Percentiles rank a stretch among this genome's conserved stretches.
These are phyloP conservation scores for Musa balbisiana DNA, from an alignment of 202 grass and related monocot genomes.

Conservation along the genomic window DNA sequence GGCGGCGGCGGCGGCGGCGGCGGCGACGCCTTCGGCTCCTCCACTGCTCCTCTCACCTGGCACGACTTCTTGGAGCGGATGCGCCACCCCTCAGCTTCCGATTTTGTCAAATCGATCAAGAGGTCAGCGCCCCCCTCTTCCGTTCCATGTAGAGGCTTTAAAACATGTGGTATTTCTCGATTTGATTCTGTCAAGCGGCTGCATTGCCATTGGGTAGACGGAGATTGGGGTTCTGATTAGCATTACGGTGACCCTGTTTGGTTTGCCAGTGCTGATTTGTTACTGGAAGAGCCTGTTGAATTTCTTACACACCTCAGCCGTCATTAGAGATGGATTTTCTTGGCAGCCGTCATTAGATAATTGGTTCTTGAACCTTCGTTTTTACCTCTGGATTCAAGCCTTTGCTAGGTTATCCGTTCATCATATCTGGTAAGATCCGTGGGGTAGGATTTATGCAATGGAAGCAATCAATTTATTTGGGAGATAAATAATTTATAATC, in stretches of 20 bases:
- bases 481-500: neutral
- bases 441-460: neutral
- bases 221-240: too few species aligned
- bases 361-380: neutral
- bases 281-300: neutral
- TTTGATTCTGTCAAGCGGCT: neutral
- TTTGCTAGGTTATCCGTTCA: neutral
- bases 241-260: neutral
- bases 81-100: constrained; percentile 77
- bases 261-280: neutral
- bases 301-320: neutral
- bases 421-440: neutral
- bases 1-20: constrained; percentile 24
- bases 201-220: neutral
- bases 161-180: neutral
- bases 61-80: constrained; percentile 91
- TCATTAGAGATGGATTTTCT: too few species aligned
- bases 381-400: neutral
- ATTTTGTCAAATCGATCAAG: constrained; percentile 97
- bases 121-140: constrained; percentile 27
- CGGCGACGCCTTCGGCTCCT: constrained; percentile 52
- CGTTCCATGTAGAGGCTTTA: neutral
- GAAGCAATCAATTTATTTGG: neutral
- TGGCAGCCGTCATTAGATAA: neutral
- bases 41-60: constrained; percentile 71